Percentiles rank a stretch among this genome's conserved stretches.
phyloP scores from a whole-genome alignment of 139 green algal species.

The Bryopsis sp. region DNA sequence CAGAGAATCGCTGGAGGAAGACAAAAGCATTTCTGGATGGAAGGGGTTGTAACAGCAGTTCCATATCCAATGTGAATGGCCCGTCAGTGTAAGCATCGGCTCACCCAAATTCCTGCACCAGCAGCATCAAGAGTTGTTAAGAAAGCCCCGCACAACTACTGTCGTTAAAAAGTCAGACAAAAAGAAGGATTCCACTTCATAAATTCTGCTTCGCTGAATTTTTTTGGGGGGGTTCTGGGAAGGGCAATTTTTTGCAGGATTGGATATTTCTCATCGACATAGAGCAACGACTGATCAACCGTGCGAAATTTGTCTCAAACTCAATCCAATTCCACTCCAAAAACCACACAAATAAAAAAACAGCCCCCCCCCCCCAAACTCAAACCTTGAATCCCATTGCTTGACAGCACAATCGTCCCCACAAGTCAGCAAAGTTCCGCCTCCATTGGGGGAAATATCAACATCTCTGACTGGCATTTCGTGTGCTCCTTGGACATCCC shows the following conservation, averaged over 20 bases:
- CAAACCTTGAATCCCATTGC: constrained; percentile 71
- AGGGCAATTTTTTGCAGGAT: too few relatives aligned
- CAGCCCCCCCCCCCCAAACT: too few relatives aligned
- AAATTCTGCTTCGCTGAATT: neutral
- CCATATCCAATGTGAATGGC: constrained; percentile 80
- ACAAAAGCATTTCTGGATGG: constrained; percentile 60
- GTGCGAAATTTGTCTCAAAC: too few relatives aligned
- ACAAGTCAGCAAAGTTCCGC: constrained; percentile 41
- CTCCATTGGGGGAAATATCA: constrained; percentile 44
- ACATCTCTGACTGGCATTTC: constrained; percentile 58
- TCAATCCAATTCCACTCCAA: too few relatives aligned
- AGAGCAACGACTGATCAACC: too few relatives aligned
- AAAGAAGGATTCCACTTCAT: neutral
- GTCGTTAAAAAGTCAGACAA: neutral
- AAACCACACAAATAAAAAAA: too few relatives aligned
- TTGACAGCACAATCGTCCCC: constrained; percentile 74
- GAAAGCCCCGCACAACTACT: too few relatives aligned
- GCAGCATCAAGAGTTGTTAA: neutral
- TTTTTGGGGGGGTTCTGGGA: too few relatives aligned
- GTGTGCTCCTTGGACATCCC: constrained; percentile 42
- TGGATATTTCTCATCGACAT: too few relatives aligned
- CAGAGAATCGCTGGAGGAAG: constrained; percentile 49
- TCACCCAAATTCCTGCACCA: constrained; percentile 21
- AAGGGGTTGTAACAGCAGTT: constrained; percentile 52
- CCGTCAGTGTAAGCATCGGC: constrained; percentile 50